Conservation (phyloP, 148 eudicot genomes). For the Chenopodium suecicum region DNA sequence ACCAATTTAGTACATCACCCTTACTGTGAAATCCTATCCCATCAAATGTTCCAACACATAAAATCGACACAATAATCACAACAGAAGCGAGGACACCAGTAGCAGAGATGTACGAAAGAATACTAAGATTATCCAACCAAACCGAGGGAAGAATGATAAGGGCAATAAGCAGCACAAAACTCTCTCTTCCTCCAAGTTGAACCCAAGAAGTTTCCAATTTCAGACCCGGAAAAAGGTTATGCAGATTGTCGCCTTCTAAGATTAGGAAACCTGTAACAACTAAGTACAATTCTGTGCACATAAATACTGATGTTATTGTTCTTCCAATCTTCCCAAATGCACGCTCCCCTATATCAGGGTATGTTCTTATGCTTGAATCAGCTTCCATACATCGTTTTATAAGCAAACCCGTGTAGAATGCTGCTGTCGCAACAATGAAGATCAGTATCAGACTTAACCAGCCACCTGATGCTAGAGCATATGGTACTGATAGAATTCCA, state of each 20-base stretch:
- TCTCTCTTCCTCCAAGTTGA: constrained; percentile 34
- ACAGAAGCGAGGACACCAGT: not conserved
- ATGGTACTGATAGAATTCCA: constrained; percentile 44
- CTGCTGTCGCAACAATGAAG: constrained; percentile 31
- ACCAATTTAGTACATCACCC: not conserved
- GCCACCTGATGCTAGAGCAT: constrained; percentile 46
- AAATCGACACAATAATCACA: not conserved
- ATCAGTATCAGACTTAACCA: constrained; percentile 45
- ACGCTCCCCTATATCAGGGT: constrained; percentile 44
- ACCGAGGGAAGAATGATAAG: constrained; percentile 40
- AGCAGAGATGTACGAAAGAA: constrained; percentile 48
- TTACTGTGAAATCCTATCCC: not conserved
- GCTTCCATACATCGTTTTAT: constrained; percentile 48
- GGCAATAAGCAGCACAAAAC: constrained; percentile 36
- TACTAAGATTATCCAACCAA: constrained; percentile 36
- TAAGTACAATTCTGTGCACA: constrained; percentile 44
- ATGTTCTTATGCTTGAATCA: constrained; percentile 36
- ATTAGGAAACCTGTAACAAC: constrained; percentile 45
- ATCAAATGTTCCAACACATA: not conserved
- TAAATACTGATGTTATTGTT: constrained; percentile 26
- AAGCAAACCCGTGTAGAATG: constrained; percentile 40
- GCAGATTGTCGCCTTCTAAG: constrained; percentile 49
- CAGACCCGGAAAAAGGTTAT: constrained; percentile 30
- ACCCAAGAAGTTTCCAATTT: constrained; percentile 26
- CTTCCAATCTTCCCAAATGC: constrained; percentile 48